Percentiles rank a stretch among this genome's conserved stretches.
Evolutionary conservation across 768 basidiomycete species (phyloP).

Genomic region (Leccinum sublutescens): DNA sequence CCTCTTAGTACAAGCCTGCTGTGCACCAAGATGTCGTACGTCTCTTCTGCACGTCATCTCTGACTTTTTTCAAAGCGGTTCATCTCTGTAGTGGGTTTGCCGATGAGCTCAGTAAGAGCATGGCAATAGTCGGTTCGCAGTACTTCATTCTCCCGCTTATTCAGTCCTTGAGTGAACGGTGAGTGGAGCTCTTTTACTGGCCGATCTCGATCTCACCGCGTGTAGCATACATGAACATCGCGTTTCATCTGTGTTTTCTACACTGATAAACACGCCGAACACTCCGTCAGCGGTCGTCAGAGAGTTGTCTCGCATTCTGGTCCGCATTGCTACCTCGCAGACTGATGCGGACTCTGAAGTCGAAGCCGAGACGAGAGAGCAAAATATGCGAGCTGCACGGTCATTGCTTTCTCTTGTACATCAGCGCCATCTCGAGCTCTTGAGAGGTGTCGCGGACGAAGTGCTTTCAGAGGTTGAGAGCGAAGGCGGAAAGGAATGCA

Average conservation of each 20-base stretch:
- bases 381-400: slow-evolving; percentile 16
- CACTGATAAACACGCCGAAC: slow-evolving; percentile 29
- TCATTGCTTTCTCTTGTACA: slow-evolving; percentile 55
- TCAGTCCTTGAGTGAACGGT: slow-evolving; percentile 38
- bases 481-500: slow-evolving; percentile 31
- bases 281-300: slow-evolving; percentile 22
- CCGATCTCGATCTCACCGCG: neutral
- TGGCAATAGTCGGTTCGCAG: slow-evolving; percentile 51
- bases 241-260: slow-evolving; percentile 28
- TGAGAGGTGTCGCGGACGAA: slow-evolving; percentile 43
- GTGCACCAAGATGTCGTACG: slow-evolving; percentile 52
- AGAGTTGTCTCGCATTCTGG: slow-evolving; percentile 22
- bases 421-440: slow-evolving; percentile 58
- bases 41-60: slow-evolving; percentile 9
- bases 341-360: neutral
- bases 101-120: slow-evolving; percentile 44
- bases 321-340: slow-evolving; percentile 18
- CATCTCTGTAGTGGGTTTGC: slow-evolving; percentile 40
- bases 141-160: slow-evolving; percentile 58
- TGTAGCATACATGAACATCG: slow-evolving; percentile 33
- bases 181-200: slow-evolving; percentile 24
- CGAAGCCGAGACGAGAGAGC: slow-evolving; percentile 7
- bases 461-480: slow-evolving; percentile 30
- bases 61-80: neutral
- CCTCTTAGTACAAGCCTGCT: slow-evolving; percentile 36